Evolutionary conservation across 163 green algal species (phyloP).

Genomic region (Volvox carteri): DNA sequence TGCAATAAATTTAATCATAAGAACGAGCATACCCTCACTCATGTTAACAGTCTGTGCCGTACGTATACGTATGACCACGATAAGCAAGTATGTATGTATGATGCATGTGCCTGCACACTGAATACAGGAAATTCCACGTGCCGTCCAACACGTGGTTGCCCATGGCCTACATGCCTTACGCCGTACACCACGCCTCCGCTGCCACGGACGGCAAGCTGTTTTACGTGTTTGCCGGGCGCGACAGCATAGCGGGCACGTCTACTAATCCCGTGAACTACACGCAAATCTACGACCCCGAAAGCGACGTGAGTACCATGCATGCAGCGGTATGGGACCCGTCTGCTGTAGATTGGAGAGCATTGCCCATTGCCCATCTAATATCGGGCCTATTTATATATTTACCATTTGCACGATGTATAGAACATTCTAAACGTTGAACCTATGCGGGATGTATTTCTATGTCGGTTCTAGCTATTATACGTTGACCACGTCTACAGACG

Average conservation of each 20-base stretch:
- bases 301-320: not conserved
- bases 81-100: not conserved
- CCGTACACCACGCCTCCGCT: slow-evolving; percentile 24
- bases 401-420: not conserved
- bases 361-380: not conserved
- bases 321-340: not conserved
- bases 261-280: not conserved
- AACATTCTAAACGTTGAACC: not conserved
- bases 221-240: slow-evolving; percentile 37
- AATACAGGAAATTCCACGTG: slow-evolving; percentile 11
- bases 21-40: too few relatives aligned
- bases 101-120: not conserved
- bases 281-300: slow-evolving; percentile 20
- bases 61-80: too few relatives aligned
- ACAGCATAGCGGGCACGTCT: not conserved
- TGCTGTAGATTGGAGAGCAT: not conserved
- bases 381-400: not conserved
- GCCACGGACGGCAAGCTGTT: not conserved
- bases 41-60: too few relatives aligned
- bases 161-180: not conserved
- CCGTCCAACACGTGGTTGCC: not conserved
- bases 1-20: too few relatives aligned
- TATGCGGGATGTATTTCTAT: too few relatives aligned
- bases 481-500: not conserved
- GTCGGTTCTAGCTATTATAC: not conserved